Conservation (phyloP, 2,329 filamentous ascomycete species). For the Aspergillus sojae region DNA sequence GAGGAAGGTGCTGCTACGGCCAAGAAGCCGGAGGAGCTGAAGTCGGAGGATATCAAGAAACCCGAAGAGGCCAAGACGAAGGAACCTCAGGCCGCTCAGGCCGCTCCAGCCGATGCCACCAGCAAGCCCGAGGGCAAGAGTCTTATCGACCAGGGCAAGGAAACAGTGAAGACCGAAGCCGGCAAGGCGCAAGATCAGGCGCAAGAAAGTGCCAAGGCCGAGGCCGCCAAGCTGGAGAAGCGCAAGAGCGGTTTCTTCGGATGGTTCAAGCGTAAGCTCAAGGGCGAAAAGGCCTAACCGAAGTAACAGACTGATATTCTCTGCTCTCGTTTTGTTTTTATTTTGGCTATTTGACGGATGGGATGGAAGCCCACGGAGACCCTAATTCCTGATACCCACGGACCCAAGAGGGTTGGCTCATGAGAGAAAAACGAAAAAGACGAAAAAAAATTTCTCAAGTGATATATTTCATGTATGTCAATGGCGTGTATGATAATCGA, state of each 20-base stretch:
- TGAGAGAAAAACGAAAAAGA: not conserved
- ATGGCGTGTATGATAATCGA: conserved; percentile 13
- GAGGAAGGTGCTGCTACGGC: not conserved
- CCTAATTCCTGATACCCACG: conserved; percentile 16
- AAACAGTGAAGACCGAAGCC: conserved; percentile 16
- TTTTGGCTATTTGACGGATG: conserved; percentile 6
- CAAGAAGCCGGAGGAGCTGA: conserved; percentile 7
- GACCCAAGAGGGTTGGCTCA: conserved; percentile 5
- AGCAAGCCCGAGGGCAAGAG: conserved; percentile 16
- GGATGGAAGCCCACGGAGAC: conserved; percentile 2
- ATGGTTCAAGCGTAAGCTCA: conserved; percentile 29
- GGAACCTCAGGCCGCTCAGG: conserved; percentile 11
- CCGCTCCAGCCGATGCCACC: not conserved
- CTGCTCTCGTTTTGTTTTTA: not conserved
- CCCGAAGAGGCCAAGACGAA: conserved; percentile 15
- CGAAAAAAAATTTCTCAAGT: conserved; percentile 1
- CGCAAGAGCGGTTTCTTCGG: conserved; percentile 30
- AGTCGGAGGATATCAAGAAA: conserved; percentile 14
- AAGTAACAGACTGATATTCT: not conserved
- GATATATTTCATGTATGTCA: conserved; percentile 10
- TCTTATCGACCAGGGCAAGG: conserved; percentile 11
- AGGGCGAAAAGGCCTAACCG: not conserved
- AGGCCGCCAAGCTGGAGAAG: conserved; percentile 23
- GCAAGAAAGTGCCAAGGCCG: conserved; percentile 11
- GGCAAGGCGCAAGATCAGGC: conserved; percentile 13